Evolutionary conservation across 768 basidiomycete genomes (phyloP), one percentile per base, ranked within the genome.

Genomic region (Solioccasus polychromus): DNA sequence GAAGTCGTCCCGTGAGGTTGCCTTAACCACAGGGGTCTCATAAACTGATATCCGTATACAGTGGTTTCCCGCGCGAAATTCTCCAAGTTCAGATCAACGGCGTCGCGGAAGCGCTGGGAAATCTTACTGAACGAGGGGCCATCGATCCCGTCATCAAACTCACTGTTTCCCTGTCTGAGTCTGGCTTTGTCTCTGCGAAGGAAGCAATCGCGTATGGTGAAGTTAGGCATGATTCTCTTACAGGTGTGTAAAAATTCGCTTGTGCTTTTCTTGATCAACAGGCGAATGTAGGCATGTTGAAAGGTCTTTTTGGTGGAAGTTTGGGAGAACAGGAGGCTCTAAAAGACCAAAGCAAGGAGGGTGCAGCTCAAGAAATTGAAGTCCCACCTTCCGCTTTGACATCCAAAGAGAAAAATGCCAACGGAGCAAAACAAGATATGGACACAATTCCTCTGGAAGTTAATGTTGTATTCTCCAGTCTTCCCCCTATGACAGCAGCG

Each of bases 61-160:
- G 86, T 39, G 84, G 83, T 5, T 83, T 83, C 68, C 86, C 88
- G 4, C 78, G 77, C 12, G 80, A 83, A 37, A 78, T 94, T 51
- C 71, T 88, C 14, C 84, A 88, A 52, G 84, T 80, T 18, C 77
- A 85, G 15, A 74, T 97, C 47, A 65, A 61, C 22, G 90, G 87
- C 26, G 79, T 98, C 38, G 68, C 75, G 3, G 82, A 87, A 51
- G 92, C 91, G 3, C 67, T 93, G 18, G 77, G 69, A 25, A 96
- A 94, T 63, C 75, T 97, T 39, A 94, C 92, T 12, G 85, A 87
- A 37, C 78, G 80, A 2, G 89, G 88, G 8, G 87, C 83, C 10
- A 64, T 78, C 20, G 90, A 93, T 56, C 88, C 92, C 3, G 80
- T 92, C 12, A 76, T 98, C 57, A 93, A 92, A 64, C 84, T 91